phyloP scores from a whole-genome alignment of 2,329 filamentous ascomycete genomes.

The Pseudogymnoascus sp. region DNA sequence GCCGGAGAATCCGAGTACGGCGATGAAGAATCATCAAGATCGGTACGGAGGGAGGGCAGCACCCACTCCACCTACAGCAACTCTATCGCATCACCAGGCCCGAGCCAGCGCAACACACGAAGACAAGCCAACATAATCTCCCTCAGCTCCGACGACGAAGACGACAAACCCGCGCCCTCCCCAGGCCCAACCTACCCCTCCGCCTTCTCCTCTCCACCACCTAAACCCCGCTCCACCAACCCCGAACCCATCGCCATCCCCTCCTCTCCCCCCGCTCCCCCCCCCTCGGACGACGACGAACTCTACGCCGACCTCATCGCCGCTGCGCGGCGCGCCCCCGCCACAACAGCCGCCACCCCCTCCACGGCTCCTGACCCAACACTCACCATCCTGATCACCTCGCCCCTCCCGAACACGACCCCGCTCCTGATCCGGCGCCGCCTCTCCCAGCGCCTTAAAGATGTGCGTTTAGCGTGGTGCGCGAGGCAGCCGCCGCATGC shows the following conservation, averaged over 20 bases:
- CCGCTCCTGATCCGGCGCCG: slow-evolving; percentile 57
- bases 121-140: neutral
- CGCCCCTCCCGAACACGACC: slow-evolving; percentile 52
- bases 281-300: neutral
- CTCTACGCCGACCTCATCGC: neutral
- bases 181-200: neutral
- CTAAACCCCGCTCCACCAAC: neutral
- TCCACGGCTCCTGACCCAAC: slow-evolving; percentile 33
- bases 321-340: neutral
- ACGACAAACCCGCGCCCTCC: neutral
- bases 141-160: neutral
- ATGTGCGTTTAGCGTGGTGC: slow-evolving; percentile 64
- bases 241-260: neutral
- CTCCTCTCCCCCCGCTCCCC: neutral
- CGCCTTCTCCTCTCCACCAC: neutral
- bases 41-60: neutral
- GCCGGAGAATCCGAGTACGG: neutral
- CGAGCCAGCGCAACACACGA: neutral
- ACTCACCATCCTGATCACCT: slow-evolving; percentile 59
- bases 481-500: slow-evolving; percentile 22
- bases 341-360: neutral
- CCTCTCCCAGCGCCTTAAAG: slow-evolving; percentile 56
- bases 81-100: neutral
- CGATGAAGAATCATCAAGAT: neutral
- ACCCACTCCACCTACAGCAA: neutral